Conservation (phyloP, 805 yeast genomes). For the Saccharomycopsis sp. region DNA sequence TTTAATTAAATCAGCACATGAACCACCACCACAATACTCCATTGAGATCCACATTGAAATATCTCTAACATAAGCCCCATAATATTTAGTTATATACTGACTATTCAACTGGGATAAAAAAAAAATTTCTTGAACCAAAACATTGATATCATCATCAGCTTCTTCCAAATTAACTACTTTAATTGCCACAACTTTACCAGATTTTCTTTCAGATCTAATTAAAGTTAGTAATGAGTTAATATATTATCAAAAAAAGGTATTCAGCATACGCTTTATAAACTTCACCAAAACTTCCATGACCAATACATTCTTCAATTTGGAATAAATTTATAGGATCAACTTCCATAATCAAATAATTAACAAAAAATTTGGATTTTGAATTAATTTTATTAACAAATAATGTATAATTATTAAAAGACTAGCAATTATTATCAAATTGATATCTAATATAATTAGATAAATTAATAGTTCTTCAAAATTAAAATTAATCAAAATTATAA, state of each 20-base stretch:
- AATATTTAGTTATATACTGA: constrained; percentile 57
- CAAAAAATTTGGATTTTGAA: too few relatives aligned
- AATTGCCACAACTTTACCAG: constrained; percentile 55
- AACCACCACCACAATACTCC: constrained; percentile 96
- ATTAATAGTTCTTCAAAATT: too few relatives aligned
- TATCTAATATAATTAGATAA: too few relatives aligned
- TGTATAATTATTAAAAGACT: too few relatives aligned
- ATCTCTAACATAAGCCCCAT: constrained; percentile 52
- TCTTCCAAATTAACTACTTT: constrained; percentile 78
- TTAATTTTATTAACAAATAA: too few relatives aligned
- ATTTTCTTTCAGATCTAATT: constrained; percentile 17
- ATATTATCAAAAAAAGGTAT: background rate
- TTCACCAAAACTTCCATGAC: constrained; percentile 81
- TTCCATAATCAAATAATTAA: too few relatives aligned
- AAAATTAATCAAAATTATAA: too few relatives aligned
- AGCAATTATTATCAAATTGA: too few relatives aligned
- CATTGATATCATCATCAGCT: constrained; percentile 62
- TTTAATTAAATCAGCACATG: constrained; percentile 67
- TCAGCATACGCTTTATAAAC: constrained; percentile 49
- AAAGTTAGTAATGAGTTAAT: constrained; percentile 2
- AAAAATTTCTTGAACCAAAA: constrained; percentile 66
- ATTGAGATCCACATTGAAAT: constrained; percentile 77
- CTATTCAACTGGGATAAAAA: constrained; percentile 58
- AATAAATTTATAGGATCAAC: constrained; percentile 6
- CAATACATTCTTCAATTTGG: constrained; percentile 46